Base-by-base conservation (phyloP, 257 asterid species). In the Knoxia roxburghii region DNA sequence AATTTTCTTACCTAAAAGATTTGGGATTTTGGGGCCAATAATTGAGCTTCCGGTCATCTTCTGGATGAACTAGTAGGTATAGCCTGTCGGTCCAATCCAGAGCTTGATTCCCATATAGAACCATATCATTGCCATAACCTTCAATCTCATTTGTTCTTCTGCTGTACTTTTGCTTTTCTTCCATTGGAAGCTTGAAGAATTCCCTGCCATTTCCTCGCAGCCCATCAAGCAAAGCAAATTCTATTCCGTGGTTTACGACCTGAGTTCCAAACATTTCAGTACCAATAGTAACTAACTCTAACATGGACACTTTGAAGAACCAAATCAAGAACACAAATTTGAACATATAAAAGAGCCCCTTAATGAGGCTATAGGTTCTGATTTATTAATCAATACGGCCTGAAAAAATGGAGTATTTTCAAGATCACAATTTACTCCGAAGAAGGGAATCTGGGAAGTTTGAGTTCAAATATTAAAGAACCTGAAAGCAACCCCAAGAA, bases 401-500 rank as follows among this genome's bases (percentile, higher is more conserved):
- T n/a, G n/a, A n/a, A n/a, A n/a, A n/a, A n/a, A n/a, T n/a, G n/a
- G n/a, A n/a, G n/a, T n/a, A n/a, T n/a, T n/a, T n/a, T n/a, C n/a
- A n/a, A n/a, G n/a, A n/a, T n/a, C n/a, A n/a, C n/a, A n/a, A n/a
- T n/a, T n/a, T n/a, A n/a, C n/a, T n/a, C n/a, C n/a, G n/a, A n/a
- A n/a, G n/a, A n/a, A n/a, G n/a, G n/a, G n/a, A n/a, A n/a, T n/a
- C n/a, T n/a, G n/a, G n/a, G n/a, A n/a, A n/a, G n/a, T n/a, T n/a
- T n/a, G n/a, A n/a, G n/a, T 37, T 37, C 41, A 37, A 9, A 37
- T 37, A 9, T 4, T 4, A 9, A 37, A 5, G 35, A 65, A 87
- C 91, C 95, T 87, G 95, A 74, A 87, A 80, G 79, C 83, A 87
- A 46, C 95, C 87, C 81, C 87, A 82, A 14, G 85, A 68, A 48